These are phyloP conservation scores for Boletellus ananas DNA, from an alignment of 768 basidiomycete species.

Conservation along the genomic window DNA sequence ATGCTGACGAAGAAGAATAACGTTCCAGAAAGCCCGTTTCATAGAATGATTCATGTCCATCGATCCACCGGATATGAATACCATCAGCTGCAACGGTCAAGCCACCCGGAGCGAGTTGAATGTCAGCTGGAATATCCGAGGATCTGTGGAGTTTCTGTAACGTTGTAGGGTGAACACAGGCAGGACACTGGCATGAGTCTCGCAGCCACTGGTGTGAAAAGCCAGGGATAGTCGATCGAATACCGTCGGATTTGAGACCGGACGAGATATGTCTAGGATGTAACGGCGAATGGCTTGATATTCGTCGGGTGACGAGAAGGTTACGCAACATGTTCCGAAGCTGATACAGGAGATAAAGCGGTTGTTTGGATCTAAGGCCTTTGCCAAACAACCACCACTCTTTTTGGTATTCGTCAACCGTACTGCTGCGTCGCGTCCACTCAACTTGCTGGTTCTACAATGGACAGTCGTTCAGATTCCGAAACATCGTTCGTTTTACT, in stretches of 20 bases:
- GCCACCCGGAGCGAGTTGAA: constrained; percentile 42
- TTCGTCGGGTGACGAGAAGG: background rate
- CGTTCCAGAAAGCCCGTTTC: constrained; percentile 44
- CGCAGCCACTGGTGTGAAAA: constrained; percentile 79
- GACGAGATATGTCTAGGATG: constrained; percentile 7
- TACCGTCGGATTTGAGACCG: constrained; percentile 7
- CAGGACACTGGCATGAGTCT: constrained; percentile 73
- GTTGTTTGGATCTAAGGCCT: constrained; percentile 30
- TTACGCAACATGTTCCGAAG: constrained; percentile 6
- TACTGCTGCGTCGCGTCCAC: too few relatives aligned
- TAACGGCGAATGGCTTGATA: background rate
- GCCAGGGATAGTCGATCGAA: constrained; percentile 18
- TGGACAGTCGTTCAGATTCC: constrained; percentile 33
- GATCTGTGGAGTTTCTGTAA: constrained; percentile 72
- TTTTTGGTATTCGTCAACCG: constrained; percentile 1
- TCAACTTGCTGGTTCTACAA: background rate
- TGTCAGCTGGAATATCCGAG: constrained; percentile 55
- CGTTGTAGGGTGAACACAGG: constrained; percentile 75
- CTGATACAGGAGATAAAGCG: background rate
- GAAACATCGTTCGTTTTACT: constrained; percentile 49
- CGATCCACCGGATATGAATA: constrained; percentile 51
- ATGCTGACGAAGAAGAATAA: constrained; percentile 38
- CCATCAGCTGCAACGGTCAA: constrained; percentile 42
- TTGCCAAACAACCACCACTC: constrained; percentile 29
- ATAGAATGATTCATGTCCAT: constrained; percentile 60